Conservation (phyloP, 129 eudicot species). For the Flaveria brownii region DNA sequence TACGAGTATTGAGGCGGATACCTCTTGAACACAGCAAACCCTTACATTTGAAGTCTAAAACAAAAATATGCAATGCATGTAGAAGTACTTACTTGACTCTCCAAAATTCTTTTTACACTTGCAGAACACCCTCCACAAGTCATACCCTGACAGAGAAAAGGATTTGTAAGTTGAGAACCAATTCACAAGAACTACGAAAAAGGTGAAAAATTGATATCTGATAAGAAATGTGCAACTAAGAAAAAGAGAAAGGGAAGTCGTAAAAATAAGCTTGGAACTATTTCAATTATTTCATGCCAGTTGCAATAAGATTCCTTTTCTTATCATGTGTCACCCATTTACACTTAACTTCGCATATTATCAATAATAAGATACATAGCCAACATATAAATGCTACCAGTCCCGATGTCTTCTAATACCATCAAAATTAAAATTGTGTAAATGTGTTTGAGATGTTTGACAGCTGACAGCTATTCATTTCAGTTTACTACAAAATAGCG, state of each 20-base stretch:
- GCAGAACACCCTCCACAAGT: conserved; percentile 97
- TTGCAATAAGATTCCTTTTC: not conserved
- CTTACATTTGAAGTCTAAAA: not conserved
- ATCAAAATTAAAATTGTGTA: conserved; percentile 13
- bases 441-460: not conserved
- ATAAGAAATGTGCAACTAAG: conserved; percentile 4
- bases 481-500: not conserved
- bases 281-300: conserved; percentile 12
- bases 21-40: conserved; percentile 4
- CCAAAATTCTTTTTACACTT: conserved; percentile 91
- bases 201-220: not conserved
- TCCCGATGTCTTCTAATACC: not conserved
- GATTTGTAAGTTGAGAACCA: not conserved
- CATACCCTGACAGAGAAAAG: conserved; percentile 69
- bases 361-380: not conserved
- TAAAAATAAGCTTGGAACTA: not conserved
- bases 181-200: not conserved
- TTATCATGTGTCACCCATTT: not conserved
- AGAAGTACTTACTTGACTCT: conserved; percentile 67
- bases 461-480: not conserved
- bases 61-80: not conserved
- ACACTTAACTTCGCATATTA: conserved; percentile 2
- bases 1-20: not conserved
- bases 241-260: not conserved
- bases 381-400: not conserved